These are phyloP conservation scores for Trametes versicolor DNA, from an alignment of 1,284 basidiomycete genomes.

Conservation along the genomic window DNA sequence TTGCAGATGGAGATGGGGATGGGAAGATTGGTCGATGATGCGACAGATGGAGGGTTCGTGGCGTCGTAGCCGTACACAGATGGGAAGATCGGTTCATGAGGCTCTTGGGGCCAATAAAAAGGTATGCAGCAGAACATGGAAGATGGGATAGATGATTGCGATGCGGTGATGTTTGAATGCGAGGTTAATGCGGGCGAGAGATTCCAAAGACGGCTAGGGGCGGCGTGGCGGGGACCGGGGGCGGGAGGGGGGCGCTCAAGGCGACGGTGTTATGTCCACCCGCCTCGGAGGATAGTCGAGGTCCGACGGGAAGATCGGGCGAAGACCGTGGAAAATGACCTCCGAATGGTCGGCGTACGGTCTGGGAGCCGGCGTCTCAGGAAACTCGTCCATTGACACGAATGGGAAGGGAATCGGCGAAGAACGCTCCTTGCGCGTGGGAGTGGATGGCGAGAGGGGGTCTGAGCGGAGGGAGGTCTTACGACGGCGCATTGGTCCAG, in stretches of 20 bases:
- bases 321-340: slow-evolving; percentile 39
- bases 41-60: slow-evolving; percentile 22
- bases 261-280: slow-evolving; percentile 17
- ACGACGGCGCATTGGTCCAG: slow-evolving; percentile 42
- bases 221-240: not conserved
- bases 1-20: slow-evolving; percentile 28
- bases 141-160: slow-evolving; percentile 26
- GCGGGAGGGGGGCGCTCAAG: slow-evolving; percentile 8
- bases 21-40: slow-evolving; percentile 28
- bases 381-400: slow-evolving; percentile 25
- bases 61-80: slow-evolving; percentile 28
- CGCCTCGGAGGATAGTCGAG: slow-evolving; percentile 25
- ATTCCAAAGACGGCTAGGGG: slow-evolving; percentile 8
- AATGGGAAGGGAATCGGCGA: slow-evolving; percentile 28
- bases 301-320: slow-evolving; percentile 37
- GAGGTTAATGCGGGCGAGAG: slow-evolving; percentile 12
- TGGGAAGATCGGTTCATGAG: slow-evolving; percentile 19
- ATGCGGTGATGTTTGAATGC: slow-evolving; percentile 22
- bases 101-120: slow-evolving; percentile 36
- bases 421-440: slow-evolving; percentile 14
- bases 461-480: slow-evolving; percentile 42
- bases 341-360: slow-evolving; percentile 35
- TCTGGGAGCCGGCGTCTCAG: slow-evolving; percentile 42
- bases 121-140: slow-evolving; percentile 19
- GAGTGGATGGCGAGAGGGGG: slow-evolving; percentile 27